Evolutionary conservation across 768 basidiomycete genomes (phyloP).

Genomic region (Boletus vinaceobasis): DNA sequence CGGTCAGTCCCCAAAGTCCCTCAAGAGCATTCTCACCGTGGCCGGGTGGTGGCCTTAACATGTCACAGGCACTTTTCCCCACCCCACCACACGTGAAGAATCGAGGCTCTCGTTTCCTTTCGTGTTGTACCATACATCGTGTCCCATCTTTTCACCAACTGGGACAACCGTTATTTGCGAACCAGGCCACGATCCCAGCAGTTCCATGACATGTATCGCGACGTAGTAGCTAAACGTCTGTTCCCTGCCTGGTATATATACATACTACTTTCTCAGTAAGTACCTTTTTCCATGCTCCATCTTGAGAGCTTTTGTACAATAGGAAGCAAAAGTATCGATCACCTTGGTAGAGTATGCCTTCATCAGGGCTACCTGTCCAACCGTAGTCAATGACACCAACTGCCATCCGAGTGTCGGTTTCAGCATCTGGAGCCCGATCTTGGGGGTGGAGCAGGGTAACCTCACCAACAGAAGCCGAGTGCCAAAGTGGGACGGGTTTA

Average conservation of each 20-base stretch:
- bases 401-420: constrained; percentile 3
- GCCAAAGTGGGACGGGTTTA: background rate
- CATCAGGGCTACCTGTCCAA: constrained; percentile 13
- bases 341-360: constrained; percentile 5
- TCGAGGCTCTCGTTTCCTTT: too few relatives aligned
- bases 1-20: too few relatives aligned
- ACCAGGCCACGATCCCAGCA: too few relatives aligned
- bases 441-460: background rate
- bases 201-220: too few relatives aligned
- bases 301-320: constrained; percentile 2
- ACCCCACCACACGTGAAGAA: too few relatives aligned
- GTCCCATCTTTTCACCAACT: too few relatives aligned
- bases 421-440: background rate
- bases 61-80: too few relatives aligned
- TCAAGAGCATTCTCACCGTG: too few relatives aligned
- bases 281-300: constrained; percentile 8
- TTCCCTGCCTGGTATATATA: background rate
- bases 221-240: too few relatives aligned
- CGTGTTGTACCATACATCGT: too few relatives aligned
- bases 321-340: constrained; percentile 19
- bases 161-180: too few relatives aligned
- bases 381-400: constrained; percentile 21
- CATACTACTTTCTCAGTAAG: constrained; percentile 15
- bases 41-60: too few relatives aligned
- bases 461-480: constrained; percentile 1